A percentile compares a stretch with the other conserved stretches of the same genome.
Conservation (phyloP, 2,329 filamentous ascomycete species). For the Pestalotiopsis sp. region DNA sequence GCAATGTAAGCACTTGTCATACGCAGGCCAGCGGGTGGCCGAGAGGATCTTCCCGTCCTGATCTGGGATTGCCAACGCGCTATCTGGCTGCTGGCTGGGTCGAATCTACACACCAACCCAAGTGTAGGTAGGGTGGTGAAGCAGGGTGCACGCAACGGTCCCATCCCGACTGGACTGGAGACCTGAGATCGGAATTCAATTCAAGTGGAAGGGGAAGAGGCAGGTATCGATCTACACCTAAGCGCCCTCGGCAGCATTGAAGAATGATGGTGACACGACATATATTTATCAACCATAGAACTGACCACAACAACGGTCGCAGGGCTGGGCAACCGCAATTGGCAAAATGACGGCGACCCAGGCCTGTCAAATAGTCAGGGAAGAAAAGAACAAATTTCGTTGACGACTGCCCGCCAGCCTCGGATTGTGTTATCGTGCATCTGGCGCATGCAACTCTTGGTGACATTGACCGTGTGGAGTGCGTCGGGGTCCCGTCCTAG, state of each 20-base stretch:
- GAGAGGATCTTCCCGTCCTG: slow-evolving; percentile 6
- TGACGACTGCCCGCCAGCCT: neutral
- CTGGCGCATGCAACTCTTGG: neutral
- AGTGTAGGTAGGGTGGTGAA: too few species aligned
- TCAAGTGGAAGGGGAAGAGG: neutral
- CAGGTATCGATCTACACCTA: neutral
- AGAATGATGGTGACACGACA: neutral
- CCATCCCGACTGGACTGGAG: neutral
- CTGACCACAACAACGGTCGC: neutral
- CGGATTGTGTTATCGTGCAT: neutral
- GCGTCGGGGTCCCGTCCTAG: neutral
- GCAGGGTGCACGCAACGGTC: neutral
- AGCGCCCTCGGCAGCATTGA: neutral
- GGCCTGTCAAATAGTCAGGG: neutral
- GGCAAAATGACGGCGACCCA: neutral
- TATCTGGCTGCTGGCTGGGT: neutral
- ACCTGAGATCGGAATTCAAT: neutral
- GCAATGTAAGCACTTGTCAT: slow-evolving; percentile 1
- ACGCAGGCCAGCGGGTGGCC: neutral
- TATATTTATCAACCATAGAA: neutral
- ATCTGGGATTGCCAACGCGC: neutral
- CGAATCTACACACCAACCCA: neutral
- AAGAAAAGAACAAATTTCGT: neutral
- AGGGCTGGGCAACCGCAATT: neutral
- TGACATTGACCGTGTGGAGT: neutral